phyloP scores from a whole-genome alignment of 2,329 filamentous ascomycete genomes.

The Cladophialophora yegresii region DNA sequence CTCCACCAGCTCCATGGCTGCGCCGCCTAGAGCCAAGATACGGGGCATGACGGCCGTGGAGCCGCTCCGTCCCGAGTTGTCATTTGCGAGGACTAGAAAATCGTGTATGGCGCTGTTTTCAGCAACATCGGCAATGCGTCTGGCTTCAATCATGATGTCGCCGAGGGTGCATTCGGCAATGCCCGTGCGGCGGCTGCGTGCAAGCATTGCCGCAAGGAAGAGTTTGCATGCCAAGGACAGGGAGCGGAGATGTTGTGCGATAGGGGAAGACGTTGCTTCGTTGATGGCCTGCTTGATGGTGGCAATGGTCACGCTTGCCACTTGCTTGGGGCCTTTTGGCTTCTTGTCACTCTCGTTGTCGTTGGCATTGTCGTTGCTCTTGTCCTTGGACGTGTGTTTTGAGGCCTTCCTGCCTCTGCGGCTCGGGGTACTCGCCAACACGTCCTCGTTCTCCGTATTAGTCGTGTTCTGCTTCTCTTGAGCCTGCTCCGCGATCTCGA shows the following conservation, averaged over 20 bases:
- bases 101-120: conserved; percentile 61
- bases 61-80: conserved; percentile 36
- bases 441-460: conserved; percentile 38
- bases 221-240: conserved; percentile 82
- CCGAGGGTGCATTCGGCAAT: conserved; percentile 84
- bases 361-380: conserved; percentile 26
- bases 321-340: conserved; percentile 36
- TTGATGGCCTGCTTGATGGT: conserved; percentile 93
- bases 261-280: conserved; percentile 87
- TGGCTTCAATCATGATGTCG: conserved; percentile 85
- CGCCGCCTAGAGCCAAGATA: conserved; percentile 65
- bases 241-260: conserved; percentile 83
- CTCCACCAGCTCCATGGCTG: conserved; percentile 79
- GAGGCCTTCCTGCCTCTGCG: conserved; percentile 38
- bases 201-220: conserved; percentile 78
- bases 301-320: conserved; percentile 77
- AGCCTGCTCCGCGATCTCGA: conserved; percentile 88
- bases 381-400: conserved; percentile 8
- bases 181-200: conserved; percentile 77
- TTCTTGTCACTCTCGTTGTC: not conserved
- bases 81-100: conserved; percentile 58
- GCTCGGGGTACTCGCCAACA: conserved; percentile 45
- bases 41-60: conserved; percentile 43
- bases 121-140: conserved; percentile 63
- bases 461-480: conserved; percentile 41